Evolutionary conservation across 345 rosid genomes (phyloP).

Genomic region (Citrus reticulata): DNA sequence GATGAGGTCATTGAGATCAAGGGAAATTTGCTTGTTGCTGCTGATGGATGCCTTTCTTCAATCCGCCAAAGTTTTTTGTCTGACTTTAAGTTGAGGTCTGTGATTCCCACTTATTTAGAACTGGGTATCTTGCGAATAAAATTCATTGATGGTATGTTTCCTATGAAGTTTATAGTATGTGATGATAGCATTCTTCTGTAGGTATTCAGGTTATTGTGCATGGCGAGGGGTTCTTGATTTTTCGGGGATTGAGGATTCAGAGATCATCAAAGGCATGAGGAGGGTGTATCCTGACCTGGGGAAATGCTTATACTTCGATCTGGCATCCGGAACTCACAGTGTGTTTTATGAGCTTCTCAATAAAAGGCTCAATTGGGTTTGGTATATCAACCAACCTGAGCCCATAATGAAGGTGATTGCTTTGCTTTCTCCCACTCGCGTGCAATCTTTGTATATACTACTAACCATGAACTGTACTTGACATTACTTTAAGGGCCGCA

Average conservation of each 20-base stretch:
- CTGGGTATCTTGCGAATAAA: not conserved
- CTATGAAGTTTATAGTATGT: not conserved
- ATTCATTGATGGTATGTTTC: not conserved
- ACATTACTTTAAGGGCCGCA: not conserved
- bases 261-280: conserved; percentile 38
- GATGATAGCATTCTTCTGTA: conserved; percentile 15
- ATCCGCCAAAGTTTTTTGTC: conserved; percentile 62
- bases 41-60: conserved; percentile 72
- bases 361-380: conserved; percentile 70
- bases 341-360: conserved; percentile 59
- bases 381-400: conserved; percentile 72
- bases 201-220: conserved; percentile 84
- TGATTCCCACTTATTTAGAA: not conserved
- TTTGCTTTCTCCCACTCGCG: not conserved
- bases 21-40: conserved; percentile 74
- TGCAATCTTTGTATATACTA: not conserved
- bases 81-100: conserved; percentile 62
- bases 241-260: conserved; percentile 47
- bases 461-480: not conserved
- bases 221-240: conserved; percentile 83
- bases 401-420: conserved; percentile 56
- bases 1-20: conserved; percentile 41
- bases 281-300: conserved; percentile 63
- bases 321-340: conserved; percentile 40
- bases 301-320: conserved; percentile 63